phyloP scores from a whole-genome alignment of 1,284 basidiomycete species.

The Fomes fomentarius region DNA sequence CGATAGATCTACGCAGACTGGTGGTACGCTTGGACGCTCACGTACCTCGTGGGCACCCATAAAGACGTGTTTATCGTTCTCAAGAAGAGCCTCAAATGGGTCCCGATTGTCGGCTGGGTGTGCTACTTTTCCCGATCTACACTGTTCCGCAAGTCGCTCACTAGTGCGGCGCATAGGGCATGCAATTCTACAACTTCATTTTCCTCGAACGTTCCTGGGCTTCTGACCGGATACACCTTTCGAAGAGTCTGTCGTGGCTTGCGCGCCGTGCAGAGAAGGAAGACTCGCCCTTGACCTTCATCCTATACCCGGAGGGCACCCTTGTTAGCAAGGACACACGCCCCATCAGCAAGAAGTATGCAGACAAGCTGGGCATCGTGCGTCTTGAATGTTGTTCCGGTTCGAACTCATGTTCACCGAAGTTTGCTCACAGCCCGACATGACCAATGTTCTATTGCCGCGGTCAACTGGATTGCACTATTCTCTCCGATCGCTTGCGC shows the following conservation, averaged over 20 bases:
- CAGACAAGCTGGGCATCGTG: conserved; percentile 82
- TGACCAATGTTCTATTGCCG: conserved; percentile 82
- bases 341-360: conserved; percentile 82
- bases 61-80: conserved; percentile 85
- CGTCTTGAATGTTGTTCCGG: conserved; percentile 17
- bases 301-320: conserved; percentile 94
- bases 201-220: conserved; percentile 89
- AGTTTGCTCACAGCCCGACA: conserved; percentile 65
- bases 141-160: neutral
- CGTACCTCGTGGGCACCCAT: conserved; percentile 76
- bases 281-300: conserved; percentile 76
- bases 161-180: conserved; percentile 69
- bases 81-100: conserved; percentile 87
- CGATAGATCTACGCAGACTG: conserved; percentile 85
- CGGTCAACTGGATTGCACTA: conserved; percentile 91
- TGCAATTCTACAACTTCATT: conserved; percentile 94
- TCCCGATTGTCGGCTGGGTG: conserved; percentile 90
- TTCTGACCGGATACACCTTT: conserved; percentile 72
- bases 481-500: conserved; percentile 80
- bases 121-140: conserved; percentile 30
- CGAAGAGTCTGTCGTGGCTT: conserved; percentile 56
- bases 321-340: conserved; percentile 84
- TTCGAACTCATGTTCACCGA: too few species aligned
- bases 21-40: conserved; percentile 91
- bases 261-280: conserved; percentile 63